Evolutionary conservation across 139 green algal genomes (phyloP).

Genomic region (Picochlorum costavermella): DNA sequence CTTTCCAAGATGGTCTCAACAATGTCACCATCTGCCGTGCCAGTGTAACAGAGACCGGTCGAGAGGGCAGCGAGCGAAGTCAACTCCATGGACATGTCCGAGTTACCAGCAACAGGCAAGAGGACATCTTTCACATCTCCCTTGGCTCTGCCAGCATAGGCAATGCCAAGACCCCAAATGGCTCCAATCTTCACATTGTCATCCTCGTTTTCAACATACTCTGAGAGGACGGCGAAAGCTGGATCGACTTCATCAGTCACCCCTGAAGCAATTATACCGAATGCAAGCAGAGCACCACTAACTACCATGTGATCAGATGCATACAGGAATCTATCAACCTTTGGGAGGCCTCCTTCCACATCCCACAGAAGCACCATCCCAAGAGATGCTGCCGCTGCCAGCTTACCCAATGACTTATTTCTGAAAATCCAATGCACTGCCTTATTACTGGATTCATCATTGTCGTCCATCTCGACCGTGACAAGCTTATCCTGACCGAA

Average conservation of each 20-base stretch:
- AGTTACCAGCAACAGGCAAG: constrained; percentile 60
- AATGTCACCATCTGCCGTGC: constrained; percentile 57
- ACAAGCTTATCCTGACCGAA: constrained; percentile 92
- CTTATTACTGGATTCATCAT: constrained; percentile 5
- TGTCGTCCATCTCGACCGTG: constrained; percentile 24
- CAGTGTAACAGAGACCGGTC: constrained; percentile 84
- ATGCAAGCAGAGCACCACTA: constrained; percentile 84
- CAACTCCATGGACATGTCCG: constrained; percentile 65
- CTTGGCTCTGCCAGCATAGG: constrained; percentile 83
- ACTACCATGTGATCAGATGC: constrained; percentile 68
- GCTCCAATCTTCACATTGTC: constrained; percentile 58
- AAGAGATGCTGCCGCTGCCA: constrained; percentile 79
- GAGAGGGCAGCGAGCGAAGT: constrained; percentile 67
- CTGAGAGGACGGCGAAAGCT: constrained; percentile 89
- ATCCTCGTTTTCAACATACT: constrained; percentile 76
- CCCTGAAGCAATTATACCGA: constrained; percentile 81
- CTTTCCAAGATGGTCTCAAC: constrained; percentile 77
- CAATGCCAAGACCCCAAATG: constrained; percentile 91
- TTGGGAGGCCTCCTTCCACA: constrained; percentile 88
- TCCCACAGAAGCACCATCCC: constrained; percentile 92
- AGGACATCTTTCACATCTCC: constrained; percentile 55
- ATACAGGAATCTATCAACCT: constrained; percentile 98
- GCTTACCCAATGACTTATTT: constrained; percentile 97
- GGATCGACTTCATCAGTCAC: constrained; percentile 93
- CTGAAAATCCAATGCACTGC: constrained; percentile 94